Percentiles rank a stretch among this genome's conserved stretches.
Conservation (phyloP, 352 stramenopile genomes). For the Plasmopara viticola region DNA sequence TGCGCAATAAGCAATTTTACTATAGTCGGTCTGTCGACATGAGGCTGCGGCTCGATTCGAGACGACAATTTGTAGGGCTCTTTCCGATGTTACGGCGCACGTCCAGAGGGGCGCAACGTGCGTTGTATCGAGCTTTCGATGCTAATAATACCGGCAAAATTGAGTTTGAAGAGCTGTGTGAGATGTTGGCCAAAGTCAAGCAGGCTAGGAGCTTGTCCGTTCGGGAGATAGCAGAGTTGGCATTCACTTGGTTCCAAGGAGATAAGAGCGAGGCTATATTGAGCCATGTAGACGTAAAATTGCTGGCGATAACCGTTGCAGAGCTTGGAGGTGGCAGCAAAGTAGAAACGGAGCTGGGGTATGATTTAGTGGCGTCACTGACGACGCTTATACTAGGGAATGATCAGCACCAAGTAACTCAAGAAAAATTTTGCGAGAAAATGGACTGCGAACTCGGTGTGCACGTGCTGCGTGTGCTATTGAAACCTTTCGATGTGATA, state of each 20-base stretch:
- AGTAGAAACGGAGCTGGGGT: slow-evolving; percentile 12
- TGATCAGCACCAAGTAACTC: slow-evolving; percentile 14
- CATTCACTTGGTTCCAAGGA: slow-evolving; percentile 58
- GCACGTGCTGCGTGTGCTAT: slow-evolving; percentile 38
- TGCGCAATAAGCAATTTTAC: slow-evolving; percentile 31
- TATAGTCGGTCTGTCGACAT: slow-evolving; percentile 37
- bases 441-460: slow-evolving; percentile 25
- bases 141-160: slow-evolving; percentile 33
- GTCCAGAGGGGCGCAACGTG: slow-evolving; percentile 27
- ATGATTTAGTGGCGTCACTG: slow-evolving; percentile 22
- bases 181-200: slow-evolving; percentile 40
- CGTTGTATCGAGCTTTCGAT: slow-evolving; percentile 50
- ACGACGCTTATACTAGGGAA: slow-evolving; percentile 17
- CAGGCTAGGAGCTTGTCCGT: slow-evolving; percentile 14
- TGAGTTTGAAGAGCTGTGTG: slow-evolving; percentile 63
- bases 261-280: slow-evolving; percentile 20
- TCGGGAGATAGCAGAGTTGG: slow-evolving; percentile 37
- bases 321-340: slow-evolving; percentile 19
- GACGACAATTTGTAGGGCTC: slow-evolving; percentile 44
- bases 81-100: slow-evolving; percentile 41
- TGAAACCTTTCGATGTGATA: slow-evolving; percentile 57
- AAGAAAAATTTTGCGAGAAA: slow-evolving; percentile 14
- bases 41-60: slow-evolving; percentile 34
- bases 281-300: slow-evolving; percentile 24
- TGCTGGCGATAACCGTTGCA: slow-evolving; percentile 30